Percentiles rank a stretch among this genome's conserved stretches.
These are phyloP conservation scores for Polychytrium aggregatum DNA, from an alignment of 192 early-diverging fungal genomes.

Conservation along the genomic window DNA sequence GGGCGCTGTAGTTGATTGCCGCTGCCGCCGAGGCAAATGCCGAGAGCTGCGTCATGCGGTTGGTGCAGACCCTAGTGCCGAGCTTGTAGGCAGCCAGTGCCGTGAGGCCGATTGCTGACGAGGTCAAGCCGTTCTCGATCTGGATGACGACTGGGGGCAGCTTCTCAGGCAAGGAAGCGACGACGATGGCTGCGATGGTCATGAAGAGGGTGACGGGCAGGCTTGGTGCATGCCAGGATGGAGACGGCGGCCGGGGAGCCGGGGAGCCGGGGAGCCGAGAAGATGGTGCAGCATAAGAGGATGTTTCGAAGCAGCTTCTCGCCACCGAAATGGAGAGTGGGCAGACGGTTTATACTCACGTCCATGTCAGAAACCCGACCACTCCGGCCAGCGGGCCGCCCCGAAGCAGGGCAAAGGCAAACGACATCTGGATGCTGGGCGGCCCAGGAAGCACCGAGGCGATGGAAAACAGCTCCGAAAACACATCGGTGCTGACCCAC, in stretches of 20 bases:
- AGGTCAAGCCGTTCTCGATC: constrained; percentile 36
- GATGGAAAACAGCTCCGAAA: constrained; percentile 56
- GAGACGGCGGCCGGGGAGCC: too few relatives aligned
- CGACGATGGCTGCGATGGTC: neutral
- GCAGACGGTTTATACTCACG: constrained; percentile 1
- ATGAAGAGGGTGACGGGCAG: neutral
- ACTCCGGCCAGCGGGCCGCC: constrained; percentile 25
- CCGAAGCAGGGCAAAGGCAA: constrained; percentile 25
- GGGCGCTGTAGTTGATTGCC: constrained; percentile 10
- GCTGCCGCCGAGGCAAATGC: constrained; percentile 1
- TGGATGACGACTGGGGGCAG: constrained; percentile 37
- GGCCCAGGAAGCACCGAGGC: constrained; percentile 51
- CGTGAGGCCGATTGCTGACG: constrained; percentile 48
- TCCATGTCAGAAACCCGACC: constrained; percentile 29
- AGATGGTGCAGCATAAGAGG: too few relatives aligned
- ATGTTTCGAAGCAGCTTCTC: too few relatives aligned
- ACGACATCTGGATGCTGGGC: constrained; percentile 23
- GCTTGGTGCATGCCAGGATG: too few relatives aligned
- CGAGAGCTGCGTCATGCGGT: constrained; percentile 1
- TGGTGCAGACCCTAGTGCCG: constrained; percentile 4
- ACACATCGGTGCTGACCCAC: constrained; percentile 50
- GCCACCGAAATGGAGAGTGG: too few relatives aligned
- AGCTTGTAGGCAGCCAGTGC: constrained; percentile 39
- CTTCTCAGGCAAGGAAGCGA: neutral
- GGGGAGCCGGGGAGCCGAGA: too few relatives aligned